phyloP scores from a whole-genome alignment of 179 eudicot genomes.

The Sideroxylon spinosum region DNA sequence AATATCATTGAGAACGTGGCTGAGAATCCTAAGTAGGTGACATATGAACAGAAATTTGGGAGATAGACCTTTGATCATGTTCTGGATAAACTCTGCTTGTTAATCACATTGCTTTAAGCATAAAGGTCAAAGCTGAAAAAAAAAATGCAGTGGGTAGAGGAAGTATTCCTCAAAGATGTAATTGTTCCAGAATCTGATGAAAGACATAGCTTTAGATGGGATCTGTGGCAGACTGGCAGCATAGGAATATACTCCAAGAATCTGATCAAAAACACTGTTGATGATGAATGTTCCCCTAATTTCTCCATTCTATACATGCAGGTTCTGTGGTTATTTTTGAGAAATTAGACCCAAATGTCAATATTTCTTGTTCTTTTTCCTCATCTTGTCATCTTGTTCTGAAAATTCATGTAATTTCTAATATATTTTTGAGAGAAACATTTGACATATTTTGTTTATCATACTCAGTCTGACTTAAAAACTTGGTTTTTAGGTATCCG shows the following conservation, averaged over 20 bases:
- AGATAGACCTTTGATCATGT: background rate
- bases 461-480: background rate
- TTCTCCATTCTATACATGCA: background rate
- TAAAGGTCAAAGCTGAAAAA: background rate
- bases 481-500: conserved; percentile 51
- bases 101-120: background rate
- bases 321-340: background rate
- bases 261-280: background rate
- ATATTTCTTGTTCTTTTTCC: background rate
- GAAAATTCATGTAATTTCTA: background rate
- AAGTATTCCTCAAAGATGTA: conserved; percentile 1
- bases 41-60: background rate
- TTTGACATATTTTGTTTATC: background rate
- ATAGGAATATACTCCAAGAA: background rate
- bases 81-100: background rate
- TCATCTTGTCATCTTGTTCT: background rate
- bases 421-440: background rate
- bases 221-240: background rate
- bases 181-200: background rate
- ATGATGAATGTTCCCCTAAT: conserved; percentile 7
- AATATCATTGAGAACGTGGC: background rate
- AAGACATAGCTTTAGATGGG: background rate
- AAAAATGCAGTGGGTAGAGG: background rate
- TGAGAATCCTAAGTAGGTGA: background rate
- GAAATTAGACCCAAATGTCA: background rate